Evolutionary conservation across 768 basidiomycete genomes (phyloP).

Genomic region (Galerina marginata): DNA sequence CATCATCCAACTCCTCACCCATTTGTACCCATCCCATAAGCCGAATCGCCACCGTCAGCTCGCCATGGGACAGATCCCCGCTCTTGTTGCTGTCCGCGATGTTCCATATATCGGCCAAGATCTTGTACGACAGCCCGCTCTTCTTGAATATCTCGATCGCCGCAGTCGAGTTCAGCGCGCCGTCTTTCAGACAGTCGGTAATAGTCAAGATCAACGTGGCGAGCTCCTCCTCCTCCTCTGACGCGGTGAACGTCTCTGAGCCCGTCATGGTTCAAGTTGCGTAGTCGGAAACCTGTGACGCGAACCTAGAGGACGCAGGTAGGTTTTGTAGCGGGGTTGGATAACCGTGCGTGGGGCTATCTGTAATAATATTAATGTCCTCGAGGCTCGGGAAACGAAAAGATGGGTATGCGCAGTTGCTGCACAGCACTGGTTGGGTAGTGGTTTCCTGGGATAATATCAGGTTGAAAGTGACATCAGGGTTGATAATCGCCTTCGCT

Average conservation of each 20-base stretch:
- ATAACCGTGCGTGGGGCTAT: too few species aligned
- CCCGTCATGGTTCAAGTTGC: too few species aligned
- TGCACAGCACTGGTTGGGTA: too few species aligned
- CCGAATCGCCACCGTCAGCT: constrained; percentile 62
- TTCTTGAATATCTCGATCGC: constrained; percentile 63
- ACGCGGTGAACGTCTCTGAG: constrained; percentile 13
- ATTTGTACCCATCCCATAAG: constrained; percentile 72
- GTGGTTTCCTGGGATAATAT: too few species aligned
- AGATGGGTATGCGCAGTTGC: too few species aligned
- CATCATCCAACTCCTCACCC: constrained; percentile 45
- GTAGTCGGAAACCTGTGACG: too few species aligned
- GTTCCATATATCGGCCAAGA: constrained; percentile 67
- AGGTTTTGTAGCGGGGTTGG: too few species aligned
- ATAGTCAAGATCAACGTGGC: constrained; percentile 33
- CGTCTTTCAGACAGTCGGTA: constrained; percentile 28
- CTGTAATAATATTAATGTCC: too few species aligned
- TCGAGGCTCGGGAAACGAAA: too few species aligned
- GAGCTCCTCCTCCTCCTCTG: constrained; percentile 36
- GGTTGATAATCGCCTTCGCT: too few species aligned
- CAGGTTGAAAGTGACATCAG: too few species aligned
- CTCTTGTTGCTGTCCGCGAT: constrained; percentile 64
- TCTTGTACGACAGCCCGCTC: constrained; percentile 56
- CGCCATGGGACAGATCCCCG: constrained; percentile 58
- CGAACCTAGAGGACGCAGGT: too few species aligned
- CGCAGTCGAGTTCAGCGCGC: constrained; percentile 40